Base-by-base conservation (phyloP, 73 alveolate genomes). In the Stentor roeselii region DNA sequence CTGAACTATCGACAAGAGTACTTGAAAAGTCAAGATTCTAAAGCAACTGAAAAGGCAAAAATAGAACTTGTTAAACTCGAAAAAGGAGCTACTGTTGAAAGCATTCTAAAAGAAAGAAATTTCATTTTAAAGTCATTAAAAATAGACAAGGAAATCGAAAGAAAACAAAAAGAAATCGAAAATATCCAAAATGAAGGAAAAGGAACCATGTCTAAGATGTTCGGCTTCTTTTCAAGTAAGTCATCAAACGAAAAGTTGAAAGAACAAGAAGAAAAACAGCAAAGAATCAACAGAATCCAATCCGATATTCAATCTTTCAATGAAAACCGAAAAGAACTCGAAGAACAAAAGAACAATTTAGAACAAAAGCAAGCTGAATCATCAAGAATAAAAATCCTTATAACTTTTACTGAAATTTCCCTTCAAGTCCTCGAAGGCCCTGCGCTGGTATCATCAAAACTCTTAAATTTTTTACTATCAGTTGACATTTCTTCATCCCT, bases 111-210 rank as follows among this genome's bases (percentile, higher is more conserved):
- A 2, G 37, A 15, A 76, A 76, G 84, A 39, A n/a, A 34, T n/a
- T 36, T 1, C 14, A 67, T 67, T 37, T n/a, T 76, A 14, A 37
- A 76, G 39, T 34, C 32, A 39, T 6, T 21, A 39, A 40, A 76
- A 39, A 15, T 76, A 34, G 31, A 21, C 0, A 39, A n/a, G 2
- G 30, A 21, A n/a, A 40, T 27, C 1, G 75, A 76, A 39, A 21
- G 15, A 39, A 76, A 39, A 34, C 86, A 35, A 37, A 34, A 41
- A 76, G 84, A 76, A 41, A 76, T 76, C 39, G 84, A 76, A 39
- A 39, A 15, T 41, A 39, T 27, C 14, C 41, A 78, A 36, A 39
- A 14, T n/a, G 84, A 76, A 76, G 84, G 67, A 39, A 32, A 35
- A 1, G 1, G 78, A 39, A 27, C 60, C 14, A 76, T 14, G 39